phyloP scores from a whole-genome alignment of 257 asterid species.

The Capsicum pubescens region DNA sequence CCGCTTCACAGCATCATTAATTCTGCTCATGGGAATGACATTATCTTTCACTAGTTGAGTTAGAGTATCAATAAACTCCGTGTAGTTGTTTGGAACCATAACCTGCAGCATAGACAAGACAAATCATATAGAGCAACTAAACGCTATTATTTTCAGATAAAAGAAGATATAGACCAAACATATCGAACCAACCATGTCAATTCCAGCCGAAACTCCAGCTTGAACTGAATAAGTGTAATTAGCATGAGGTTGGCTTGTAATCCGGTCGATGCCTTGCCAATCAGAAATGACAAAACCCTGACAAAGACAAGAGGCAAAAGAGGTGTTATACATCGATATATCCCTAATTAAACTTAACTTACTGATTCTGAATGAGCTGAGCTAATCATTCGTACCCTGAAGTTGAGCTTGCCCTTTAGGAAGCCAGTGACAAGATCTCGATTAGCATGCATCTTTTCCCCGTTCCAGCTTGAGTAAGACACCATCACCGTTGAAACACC shows the following conservation, averaged over 20 bases:
- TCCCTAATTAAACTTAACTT: neutral
- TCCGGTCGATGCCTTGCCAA: slow-evolving; percentile 37
- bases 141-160: slow-evolving; percentile 7
- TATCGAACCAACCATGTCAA: slow-evolving; percentile 39
- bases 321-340: neutral
- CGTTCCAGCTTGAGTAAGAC: slow-evolving; percentile 48
- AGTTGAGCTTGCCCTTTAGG: slow-evolving; percentile 40
- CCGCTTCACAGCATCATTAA: slow-evolving; percentile 55
- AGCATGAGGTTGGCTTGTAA: slow-evolving; percentile 34
- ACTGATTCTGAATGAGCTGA: slow-evolving; percentile 17
- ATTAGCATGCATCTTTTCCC: slow-evolving; percentile 46
- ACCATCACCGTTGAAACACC: slow-evolving; percentile 47
- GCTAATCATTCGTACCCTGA: slow-evolving; percentile 30
- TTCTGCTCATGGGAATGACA: slow-evolving; percentile 50
- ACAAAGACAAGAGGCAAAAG: neutral
- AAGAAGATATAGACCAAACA: neutral
- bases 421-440: slow-evolving; percentile 39
- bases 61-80: slow-evolving; percentile 42
- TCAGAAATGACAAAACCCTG: slow-evolving; percentile 46
- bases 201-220: slow-evolving; percentile 40
- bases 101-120: slow-evolving; percentile 32
- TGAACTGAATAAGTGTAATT: slow-evolving; percentile 43
- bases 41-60: slow-evolving; percentile 44
- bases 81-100: slow-evolving; percentile 49
- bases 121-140: slow-evolving; percentile 2